Percentiles rank a stretch among this genome's conserved stretches.
Conservation (phyloP, 1,284 basidiomycete genomes). For the Cryptococcus maquisensis region DNA sequence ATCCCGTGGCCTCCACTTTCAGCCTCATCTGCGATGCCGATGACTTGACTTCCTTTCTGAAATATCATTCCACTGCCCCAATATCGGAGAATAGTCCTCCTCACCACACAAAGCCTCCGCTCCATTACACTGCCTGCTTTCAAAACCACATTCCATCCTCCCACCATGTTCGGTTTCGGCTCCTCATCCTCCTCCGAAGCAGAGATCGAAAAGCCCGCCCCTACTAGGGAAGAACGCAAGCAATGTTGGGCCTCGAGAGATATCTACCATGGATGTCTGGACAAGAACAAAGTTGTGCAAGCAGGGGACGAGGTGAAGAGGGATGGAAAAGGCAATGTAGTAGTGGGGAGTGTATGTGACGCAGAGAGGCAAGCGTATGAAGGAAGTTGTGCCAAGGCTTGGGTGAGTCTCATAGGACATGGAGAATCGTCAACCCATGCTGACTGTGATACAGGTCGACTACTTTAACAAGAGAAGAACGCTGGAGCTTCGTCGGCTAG, state of each 20-base stretch:
- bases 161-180: conserved; percentile 17
- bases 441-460: conserved; percentile 40
- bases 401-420: conserved; percentile 41
- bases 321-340: conserved; percentile 34
- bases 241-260: conserved; percentile 49
- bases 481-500: conserved; percentile 46
- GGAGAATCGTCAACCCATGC: not conserved
- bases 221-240: conserved; percentile 44
- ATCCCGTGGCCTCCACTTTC: no score
- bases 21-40: no score
- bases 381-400: conserved; percentile 46
- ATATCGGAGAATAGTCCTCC: no score
- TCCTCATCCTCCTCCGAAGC: conserved; percentile 6
- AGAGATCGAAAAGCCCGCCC: conserved; percentile 23
- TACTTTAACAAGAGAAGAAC: conserved; percentile 52
- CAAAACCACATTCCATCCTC: no score
- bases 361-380: conserved; percentile 41
- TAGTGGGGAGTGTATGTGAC: conserved; percentile 28
- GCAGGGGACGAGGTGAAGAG: conserved; percentile 20
- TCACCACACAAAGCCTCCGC: no score
- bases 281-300: conserved; percentile 37
- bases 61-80: no score
- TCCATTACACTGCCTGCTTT: no score
- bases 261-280: conserved; percentile 49
- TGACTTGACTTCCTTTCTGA: no score